These are phyloP conservation scores for Friedmanniomyces endolithicus DNA, from an alignment of 495 filamentous ascomycete species.

Conservation along the genomic window DNA sequence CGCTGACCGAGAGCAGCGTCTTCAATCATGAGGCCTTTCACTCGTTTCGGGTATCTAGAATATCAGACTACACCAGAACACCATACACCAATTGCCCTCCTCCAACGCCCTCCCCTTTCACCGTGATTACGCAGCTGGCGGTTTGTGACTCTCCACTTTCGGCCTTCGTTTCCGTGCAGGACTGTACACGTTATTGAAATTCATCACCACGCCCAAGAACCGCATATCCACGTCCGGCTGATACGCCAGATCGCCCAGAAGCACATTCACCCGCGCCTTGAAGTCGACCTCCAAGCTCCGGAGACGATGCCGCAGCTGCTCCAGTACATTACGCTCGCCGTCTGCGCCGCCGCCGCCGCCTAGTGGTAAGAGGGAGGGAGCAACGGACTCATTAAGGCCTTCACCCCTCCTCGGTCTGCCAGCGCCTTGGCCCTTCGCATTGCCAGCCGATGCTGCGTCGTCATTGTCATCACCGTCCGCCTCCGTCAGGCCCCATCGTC, in stretches of 20 bases:
- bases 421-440: background rate
- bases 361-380: conserved; percentile 9
- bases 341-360: conserved; percentile 16
- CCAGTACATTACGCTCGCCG: conserved; percentile 56
- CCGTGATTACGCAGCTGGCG: background rate
- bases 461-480: conserved; percentile 38
- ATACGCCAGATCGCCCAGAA: conserved; percentile 80
- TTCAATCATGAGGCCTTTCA: background rate
- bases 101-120: background rate
- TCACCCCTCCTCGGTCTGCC: background rate
- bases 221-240: conserved; percentile 94
- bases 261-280: conserved; percentile 55
- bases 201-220: conserved; percentile 92
- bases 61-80: background rate
- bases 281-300: conserved; percentile 60
- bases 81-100: background rate
- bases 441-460: conserved; percentile 4
- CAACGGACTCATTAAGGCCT: conserved; percentile 7
- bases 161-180: conserved; percentile 48
- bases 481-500: conserved; percentile 54
- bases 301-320: conserved; percentile 60
- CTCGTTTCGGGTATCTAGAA: background rate
- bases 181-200: conserved; percentile 95
- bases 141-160: conserved; percentile 6
- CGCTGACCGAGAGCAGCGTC: background rate